Evolutionary conservation across 345 rosid genomes (phyloP).

Genomic region (Excoecaria agallocha): DNA sequence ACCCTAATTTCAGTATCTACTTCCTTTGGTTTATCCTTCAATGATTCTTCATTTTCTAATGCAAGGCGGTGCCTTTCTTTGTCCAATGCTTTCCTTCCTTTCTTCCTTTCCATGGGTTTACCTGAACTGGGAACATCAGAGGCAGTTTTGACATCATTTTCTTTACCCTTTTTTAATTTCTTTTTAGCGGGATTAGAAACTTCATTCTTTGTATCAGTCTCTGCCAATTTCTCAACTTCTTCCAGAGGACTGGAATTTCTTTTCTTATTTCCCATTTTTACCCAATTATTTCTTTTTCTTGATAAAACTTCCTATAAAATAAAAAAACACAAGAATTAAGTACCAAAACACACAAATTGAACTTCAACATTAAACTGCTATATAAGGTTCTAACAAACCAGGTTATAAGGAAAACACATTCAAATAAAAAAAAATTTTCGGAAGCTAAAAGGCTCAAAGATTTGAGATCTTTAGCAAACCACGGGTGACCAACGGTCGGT

Average conservation of each 20-base stretch:
- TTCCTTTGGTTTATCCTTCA: conserved; percentile 21
- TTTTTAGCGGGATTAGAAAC: conserved; percentile 28
- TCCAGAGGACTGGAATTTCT: conserved; percentile 40
- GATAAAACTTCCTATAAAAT: too few species aligned
- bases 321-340: background rate
- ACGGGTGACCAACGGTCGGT: too few species aligned
- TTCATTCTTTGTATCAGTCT: conserved; percentile 14
- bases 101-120: conserved; percentile 79
- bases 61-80: conserved; percentile 53
- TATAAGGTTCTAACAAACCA: too few species aligned
- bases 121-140: conserved; percentile 31
- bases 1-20: conserved; percentile 22
- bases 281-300: background rate
- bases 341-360: background rate
- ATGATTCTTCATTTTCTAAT: conserved; percentile 22
- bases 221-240: conserved; percentile 28
- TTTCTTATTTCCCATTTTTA: conserved; percentile 59
- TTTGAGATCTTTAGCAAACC: too few species aligned
- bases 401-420: background rate
- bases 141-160: background rate
- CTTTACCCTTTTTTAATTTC: conserved; percentile 42
- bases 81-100: conserved; percentile 73
- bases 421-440: too few species aligned
- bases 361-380: background rate
- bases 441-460: too few species aligned